Percentiles rank a stretch among this genome's conserved stretches.
Conservation (phyloP, 257 asterid species). For the Plantago elongata region DNA sequence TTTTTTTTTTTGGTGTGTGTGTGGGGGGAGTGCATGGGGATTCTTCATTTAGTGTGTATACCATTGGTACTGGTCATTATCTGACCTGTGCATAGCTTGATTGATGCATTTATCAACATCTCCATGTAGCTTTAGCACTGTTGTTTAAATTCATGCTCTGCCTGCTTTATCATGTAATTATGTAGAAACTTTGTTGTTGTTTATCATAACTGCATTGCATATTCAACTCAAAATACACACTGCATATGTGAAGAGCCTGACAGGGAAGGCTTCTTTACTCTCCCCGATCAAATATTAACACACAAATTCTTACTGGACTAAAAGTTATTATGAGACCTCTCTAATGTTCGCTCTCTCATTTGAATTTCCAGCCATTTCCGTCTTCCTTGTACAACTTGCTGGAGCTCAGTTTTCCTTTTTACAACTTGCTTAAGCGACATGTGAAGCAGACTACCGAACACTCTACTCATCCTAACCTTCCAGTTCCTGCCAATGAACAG, state of each 20-base stretch:
- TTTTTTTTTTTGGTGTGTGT: too few relatives aligned
- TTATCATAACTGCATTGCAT: not conserved
- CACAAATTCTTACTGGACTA: slow-evolving; percentile 8
- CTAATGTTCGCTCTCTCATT: slow-evolving; percentile 15
- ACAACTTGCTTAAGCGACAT: slow-evolving; percentile 58
- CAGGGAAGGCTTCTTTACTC: not conserved
- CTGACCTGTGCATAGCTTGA: too few relatives aligned
- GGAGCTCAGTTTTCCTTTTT: slow-evolving; percentile 83
- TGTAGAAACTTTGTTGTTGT: not conserved
- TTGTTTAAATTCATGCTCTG: too few relatives aligned
- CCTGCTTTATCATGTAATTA: too few relatives aligned
- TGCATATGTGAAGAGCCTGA: slow-evolving; percentile 5
- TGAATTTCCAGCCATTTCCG: slow-evolving; percentile 67
- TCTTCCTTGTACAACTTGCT: slow-evolving; percentile 55
- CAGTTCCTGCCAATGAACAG: slow-evolving; percentile 73
- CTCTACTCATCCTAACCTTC: slow-evolving; percentile 46
- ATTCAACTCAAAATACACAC: not conserved
- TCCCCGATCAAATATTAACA: slow-evolving; percentile 4
- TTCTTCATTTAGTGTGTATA: too few relatives aligned
- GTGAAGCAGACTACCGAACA: slow-evolving; percentile 24
- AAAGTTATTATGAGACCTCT: slow-evolving; percentile 13
- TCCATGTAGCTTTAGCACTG: too few relatives aligned
- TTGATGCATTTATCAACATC: too few relatives aligned
- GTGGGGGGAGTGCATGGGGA: too few relatives aligned
- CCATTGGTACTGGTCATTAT: too few relatives aligned